Evolutionary conservation across 75 land plant genomes (phyloP), one percentile per base, ranked within the genome.

Genomic region (Isoetes taiwanensis): DNA sequence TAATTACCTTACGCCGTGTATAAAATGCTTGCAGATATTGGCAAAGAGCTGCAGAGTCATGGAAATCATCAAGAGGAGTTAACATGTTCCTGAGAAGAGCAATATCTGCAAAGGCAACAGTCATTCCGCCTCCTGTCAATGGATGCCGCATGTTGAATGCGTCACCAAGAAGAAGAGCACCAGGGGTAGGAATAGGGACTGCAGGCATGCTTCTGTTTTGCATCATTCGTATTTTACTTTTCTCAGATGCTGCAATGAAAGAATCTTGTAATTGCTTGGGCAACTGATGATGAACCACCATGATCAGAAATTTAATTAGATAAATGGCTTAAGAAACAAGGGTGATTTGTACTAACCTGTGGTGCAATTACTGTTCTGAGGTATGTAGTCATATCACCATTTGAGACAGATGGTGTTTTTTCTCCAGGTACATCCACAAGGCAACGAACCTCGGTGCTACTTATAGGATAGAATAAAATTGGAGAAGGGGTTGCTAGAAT

Each of bases 101-200:
- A 67, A 86, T 80, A 60, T 90, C 97, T 39, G 93, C 72, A 27
- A 86, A 67, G 35, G 94, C 94, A 46, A 90, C 97, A 11, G 97
- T 90, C 97, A 90, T 90, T 59, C 97, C 97, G 28, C 97, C 97
- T 1, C 95, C 95, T 27, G 95, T 88, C 61, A 85, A 63, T 32
- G 95, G 95, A 54, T 87, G 94, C 20, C 97, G 77, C 94, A 90
- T 86, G 61, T 90, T 90, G 41, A 90, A 90, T 28, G 97, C 97
- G 61, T 90, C 97, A 2, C 97, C 97, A 75, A 90, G 61, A 10
- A 90, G 73, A 10, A 90, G 66, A 21, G 97, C 97, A 21, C 97
- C 97, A 41, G 97, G 97, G 17, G 83, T 90, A 20, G 93, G 94
- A 24, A 75, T 35, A 0, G 97, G 97, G 58, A 73, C 57, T 28